Conservation (phyloP, 345 rosid species). For the Psidium guajava region DNA sequence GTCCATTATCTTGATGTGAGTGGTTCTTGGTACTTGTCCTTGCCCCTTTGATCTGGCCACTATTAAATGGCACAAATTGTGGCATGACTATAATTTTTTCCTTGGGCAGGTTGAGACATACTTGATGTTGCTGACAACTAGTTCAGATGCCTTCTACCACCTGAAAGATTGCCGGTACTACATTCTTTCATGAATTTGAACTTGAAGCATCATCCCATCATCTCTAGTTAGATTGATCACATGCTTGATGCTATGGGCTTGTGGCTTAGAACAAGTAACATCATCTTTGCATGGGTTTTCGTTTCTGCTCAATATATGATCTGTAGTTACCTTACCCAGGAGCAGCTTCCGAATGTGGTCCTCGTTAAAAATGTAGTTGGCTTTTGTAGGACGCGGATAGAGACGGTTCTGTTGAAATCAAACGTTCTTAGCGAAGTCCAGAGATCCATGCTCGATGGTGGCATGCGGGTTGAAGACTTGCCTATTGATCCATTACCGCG, state of each 20-base stretch:
- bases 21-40: slow-evolving; percentile 3
- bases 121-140: slow-evolving; percentile 83
- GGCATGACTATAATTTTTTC: background rate
- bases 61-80: background rate
- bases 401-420: slow-evolving; percentile 75
- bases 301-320: background rate
- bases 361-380: background rate
- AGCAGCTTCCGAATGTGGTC: background rate
- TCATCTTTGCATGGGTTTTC: background rate
- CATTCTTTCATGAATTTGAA: background rate
- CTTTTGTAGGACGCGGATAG: slow-evolving; percentile 59
- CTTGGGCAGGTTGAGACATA: slow-evolving; percentile 71
- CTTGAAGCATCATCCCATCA: background rate
- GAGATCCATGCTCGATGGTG: slow-evolving; percentile 88
- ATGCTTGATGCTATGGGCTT: background rate
- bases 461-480: slow-evolving; percentile 87
- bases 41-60: background rate
- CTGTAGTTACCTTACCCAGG: background rate
- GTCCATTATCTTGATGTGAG: slow-evolving; percentile 95
- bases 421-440: slow-evolving; percentile 78
- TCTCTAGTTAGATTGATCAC: background rate
- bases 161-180: slow-evolving; percentile 94
- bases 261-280: background rate
- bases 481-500: slow-evolving; percentile 50
- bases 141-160: slow-evolving; percentile 93